Evolutionary conservation across 352 stramenopile species (phyloP), one percentile per base, ranked within the genome.

Genomic region (Blastocystis sp.): DNA sequence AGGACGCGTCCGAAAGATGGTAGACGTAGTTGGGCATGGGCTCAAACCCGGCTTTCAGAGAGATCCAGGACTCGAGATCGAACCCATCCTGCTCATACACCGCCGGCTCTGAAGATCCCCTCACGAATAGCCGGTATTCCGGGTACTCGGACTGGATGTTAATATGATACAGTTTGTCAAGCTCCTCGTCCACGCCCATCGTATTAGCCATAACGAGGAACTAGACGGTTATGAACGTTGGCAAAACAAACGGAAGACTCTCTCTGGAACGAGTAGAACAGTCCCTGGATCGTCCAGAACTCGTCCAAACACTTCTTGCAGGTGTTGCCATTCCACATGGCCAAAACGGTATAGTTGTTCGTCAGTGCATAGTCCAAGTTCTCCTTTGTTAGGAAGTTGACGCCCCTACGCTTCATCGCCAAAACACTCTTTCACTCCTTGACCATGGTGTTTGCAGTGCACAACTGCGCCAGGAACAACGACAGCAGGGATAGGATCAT

Each of bases 71-170:
- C 3, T 67, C 61, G 43, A 56, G 48, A 56, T 56, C 48, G 48
- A 56, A 56, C 14, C 48, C 48, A 52, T 84, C 66, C 74, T 56
- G 53, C 38, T 53, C 40, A 14, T 70, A 59, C 11, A 43, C 74
- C 5, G 53, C 21, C 0, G 74, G 74, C 52, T 38, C 5, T 10
- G 59, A 3, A 11, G 45, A 62, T 2, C 60, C 60, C 65, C 41
- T 28, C 21, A 84, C 2, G 45, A 84, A 84, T 41, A 84, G 11
- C 17, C 74, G 52, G 60, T 84, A 84, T 41, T 84, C 52, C 3
- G 74, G 74, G 4, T 48, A 28, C 45, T 84, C 74, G 4, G 48
- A 56, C 48, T 56, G 48, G 48, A 56, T 48, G 21, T 76, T 45
- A 4, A 76, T 53, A 3, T 56, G 1, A 48, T 76, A 76, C 19